These are phyloP conservation scores for Crotalaria pallida DNA, from an alignment of 306 rosid species.

Conservation along the genomic window DNA sequence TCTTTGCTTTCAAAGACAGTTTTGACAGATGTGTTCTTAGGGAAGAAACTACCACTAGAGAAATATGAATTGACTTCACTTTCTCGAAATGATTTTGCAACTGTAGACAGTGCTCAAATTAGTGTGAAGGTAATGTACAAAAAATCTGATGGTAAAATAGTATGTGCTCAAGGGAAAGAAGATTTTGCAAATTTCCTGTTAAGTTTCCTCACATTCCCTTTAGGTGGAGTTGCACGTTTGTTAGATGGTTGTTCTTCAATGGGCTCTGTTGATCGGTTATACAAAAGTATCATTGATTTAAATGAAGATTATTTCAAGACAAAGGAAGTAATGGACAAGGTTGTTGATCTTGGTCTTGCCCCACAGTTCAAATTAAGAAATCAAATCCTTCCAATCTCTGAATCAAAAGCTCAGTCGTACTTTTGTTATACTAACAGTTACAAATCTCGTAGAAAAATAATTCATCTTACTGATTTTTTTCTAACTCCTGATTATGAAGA, in stretches of 20 bases:
- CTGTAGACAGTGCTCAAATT: neutral
- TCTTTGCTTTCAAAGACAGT: conserved; percentile 3
- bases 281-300: neutral
- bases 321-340: neutral
- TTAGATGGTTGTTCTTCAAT: neutral
- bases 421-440: neutral
- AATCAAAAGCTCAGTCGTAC: neutral
- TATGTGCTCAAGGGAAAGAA: neutral
- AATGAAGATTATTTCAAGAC: neutral
- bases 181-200: conserved; percentile 15
- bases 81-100: neutral
- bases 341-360: neutral
- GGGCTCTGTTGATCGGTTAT: neutral
- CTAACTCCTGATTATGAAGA: neutral
- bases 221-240: conserved; percentile 7
- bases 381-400: neutral
- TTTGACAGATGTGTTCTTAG: neutral
- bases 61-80: neutral
- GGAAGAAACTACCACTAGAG: neutral
- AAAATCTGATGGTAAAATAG: neutral
- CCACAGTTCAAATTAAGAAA: neutral
- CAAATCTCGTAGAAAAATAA: too few species aligned
- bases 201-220: neutral
- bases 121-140: neutral
- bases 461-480: too few species aligned